Percentiles rank a stretch among this genome's conserved stretches.
phyloP scores from a whole-genome alignment of 2,329 filamentous ascomycete species.

The Ophiosphaerella korrae region DNA sequence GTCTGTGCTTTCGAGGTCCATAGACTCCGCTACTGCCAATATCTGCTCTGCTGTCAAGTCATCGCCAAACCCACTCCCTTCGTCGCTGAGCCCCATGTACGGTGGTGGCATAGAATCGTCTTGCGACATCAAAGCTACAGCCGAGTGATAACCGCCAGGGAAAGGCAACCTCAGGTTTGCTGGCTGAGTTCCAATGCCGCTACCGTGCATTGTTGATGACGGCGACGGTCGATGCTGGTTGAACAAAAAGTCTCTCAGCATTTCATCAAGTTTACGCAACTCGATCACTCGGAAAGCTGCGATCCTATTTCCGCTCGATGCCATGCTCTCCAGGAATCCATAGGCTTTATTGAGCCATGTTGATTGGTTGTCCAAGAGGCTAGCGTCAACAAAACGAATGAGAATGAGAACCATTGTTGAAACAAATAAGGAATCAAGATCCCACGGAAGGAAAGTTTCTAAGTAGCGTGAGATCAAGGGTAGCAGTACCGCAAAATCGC shows the following conservation, averaged over 20 bases:
- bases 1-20: constrained; percentile 52
- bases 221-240: constrained; percentile 12
- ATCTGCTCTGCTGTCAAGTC: constrained; percentile 55
- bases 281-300: constrained; percentile 54
- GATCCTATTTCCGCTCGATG: constrained; percentile 53
- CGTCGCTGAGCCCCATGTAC: constrained; percentile 26
- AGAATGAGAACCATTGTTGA: constrained; percentile 53
- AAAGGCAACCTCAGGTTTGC: constrained; percentile 5
- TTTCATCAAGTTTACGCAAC: constrained; percentile 52
- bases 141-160: constrained; percentile 10
- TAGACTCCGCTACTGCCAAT: constrained; percentile 56
- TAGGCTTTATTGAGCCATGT: constrained; percentile 52
- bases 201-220: constrained; percentile 1
- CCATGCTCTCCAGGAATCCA: constrained; percentile 55
- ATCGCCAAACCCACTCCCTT: constrained; percentile 37
- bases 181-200: constrained; percentile 5
- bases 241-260: constrained; percentile 40
- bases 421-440: constrained; percentile 53
- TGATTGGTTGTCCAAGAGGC: constrained; percentile 41
- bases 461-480: neutral
- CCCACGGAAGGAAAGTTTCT: constrained; percentile 58
- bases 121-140: constrained; percentile 11
- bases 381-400: constrained; percentile 38
- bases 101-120: constrained; percentile 15
- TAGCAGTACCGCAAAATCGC: neutral